Evolutionary conservation across 495 filamentous ascomycete species (phyloP), one percentile per base, ranked within the genome.

Genomic region (Pyrenula aspistea): DNA sequence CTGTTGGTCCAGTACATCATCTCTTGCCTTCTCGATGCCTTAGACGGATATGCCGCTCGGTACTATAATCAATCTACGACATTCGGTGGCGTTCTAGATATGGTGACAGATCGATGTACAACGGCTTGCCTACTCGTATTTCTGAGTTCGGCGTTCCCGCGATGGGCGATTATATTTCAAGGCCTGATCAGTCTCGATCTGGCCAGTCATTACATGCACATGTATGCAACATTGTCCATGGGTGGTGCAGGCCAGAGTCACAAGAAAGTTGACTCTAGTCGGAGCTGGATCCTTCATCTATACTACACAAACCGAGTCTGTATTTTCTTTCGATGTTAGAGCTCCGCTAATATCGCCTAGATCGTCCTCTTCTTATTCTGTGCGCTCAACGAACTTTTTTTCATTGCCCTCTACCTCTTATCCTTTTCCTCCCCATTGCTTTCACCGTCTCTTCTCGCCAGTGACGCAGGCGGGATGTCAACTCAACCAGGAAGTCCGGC

Each of bases 191-290:
- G 83, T 55, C 67, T 97, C 65, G 93, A 98, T 69, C 71, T 98
- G 61, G 89, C 94, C 31, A 93, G 88, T 71, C 93, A 98, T 69
- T 98, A 96, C 71, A 88, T 96, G 77, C 94, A 98, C 73, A 96
- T 98, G 90, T 97, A 90, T 68, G 91, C 90, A 11, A 95, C 89
- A 15, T 48, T 55, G 52, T 80, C 81, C 62, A 90, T 94, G 87
- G 89, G 84, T 31, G 89, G 86, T 20, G 67, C 74, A 55, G 80
- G 79, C 49, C 79, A 83, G 67, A 93, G 88, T 66, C 93, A 98
- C 72, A 98, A 98, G 85, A 93, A 87, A 61, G 83, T 98, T 25
- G 89, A 93, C 61, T 78, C 77, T 20, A 73, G 59, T 59, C 63
- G 70, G 54, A 78, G 73, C 66, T 86, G 83, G 79, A 73, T 97